Percentiles rank a stretch among this genome's conserved stretches.
These are phyloP conservation scores for Solanum raphanifolium DNA, from an alignment of 257 asterid genomes.

Conservation along the genomic window DNA sequence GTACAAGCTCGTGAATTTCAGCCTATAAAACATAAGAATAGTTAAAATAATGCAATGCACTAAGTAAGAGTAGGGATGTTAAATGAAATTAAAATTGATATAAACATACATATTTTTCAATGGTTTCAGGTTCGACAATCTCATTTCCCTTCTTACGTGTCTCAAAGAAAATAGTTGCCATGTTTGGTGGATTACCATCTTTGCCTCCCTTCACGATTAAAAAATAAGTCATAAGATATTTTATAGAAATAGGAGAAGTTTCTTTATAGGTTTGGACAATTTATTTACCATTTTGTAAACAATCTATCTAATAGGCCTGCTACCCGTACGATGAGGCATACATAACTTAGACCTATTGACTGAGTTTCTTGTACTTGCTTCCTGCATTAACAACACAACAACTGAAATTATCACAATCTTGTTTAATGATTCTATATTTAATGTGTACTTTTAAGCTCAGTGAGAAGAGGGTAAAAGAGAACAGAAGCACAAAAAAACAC, in stretches of 20 bases:
- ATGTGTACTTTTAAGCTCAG: neutral
- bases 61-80: neutral
- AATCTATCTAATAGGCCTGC: no score
- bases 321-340: no score
- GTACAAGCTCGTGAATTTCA: neutral
- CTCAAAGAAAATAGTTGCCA: neutral
- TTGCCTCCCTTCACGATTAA: neutral
- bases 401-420: neutral
- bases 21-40: neutral
- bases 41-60: no score
- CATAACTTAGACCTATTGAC: no score
- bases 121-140: neutral
- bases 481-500: no score
- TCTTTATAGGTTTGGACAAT: neutral
- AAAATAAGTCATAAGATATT: neutral
- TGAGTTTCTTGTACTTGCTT: no score
- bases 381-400: neutral
- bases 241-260: neutral
- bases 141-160: neutral
- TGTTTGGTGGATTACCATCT: neutral
- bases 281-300: neutral
- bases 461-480: neutral
- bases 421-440: neutral
- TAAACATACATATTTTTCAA: neutral
- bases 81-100: neutral